Percentiles rank a stretch among this genome's conserved stretches.
Conservation (phyloP, 1,284 basidiomycete genomes). For the Cryptococcus maquisensis region DNA sequence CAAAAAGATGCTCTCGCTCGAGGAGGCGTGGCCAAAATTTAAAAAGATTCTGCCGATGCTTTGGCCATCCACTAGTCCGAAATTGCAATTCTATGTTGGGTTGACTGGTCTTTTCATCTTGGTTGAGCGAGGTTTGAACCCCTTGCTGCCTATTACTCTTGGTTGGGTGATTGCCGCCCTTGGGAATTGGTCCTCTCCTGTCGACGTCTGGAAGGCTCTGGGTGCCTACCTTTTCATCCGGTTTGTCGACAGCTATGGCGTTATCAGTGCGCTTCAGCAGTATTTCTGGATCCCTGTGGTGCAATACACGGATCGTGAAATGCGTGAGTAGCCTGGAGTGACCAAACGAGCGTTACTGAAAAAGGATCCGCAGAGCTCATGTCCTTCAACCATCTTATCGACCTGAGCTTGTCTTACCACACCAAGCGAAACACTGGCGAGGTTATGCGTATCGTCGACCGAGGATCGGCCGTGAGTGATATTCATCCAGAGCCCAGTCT, state of each 20-base stretch:
- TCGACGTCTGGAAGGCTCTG: slow-evolving; percentile 32
- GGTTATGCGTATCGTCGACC: slow-evolving; percentile 88
- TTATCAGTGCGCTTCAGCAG: slow-evolving; percentile 85
- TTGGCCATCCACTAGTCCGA: slow-evolving; percentile 40
- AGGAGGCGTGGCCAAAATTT: slow-evolving; percentile 30
- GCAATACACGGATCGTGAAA: slow-evolving; percentile 86
- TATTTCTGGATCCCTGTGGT: slow-evolving; percentile 96
- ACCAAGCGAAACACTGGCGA: slow-evolving; percentile 94
- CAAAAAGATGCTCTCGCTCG: slow-evolving; percentile 26
- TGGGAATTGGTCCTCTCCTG: slow-evolving; percentile 10
- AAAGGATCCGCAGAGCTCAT: slow-evolving; percentile 54
- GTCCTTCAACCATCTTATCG: slow-evolving; percentile 87
- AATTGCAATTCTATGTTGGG: slow-evolving; percentile 33
- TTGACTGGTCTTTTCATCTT: slow-evolving; percentile 28
- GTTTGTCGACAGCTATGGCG: slow-evolving; percentile 30
- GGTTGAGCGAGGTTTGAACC: slow-evolving; percentile 29
- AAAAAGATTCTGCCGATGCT: slow-evolving; percentile 35
- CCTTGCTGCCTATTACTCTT: slow-evolving; percentile 29
- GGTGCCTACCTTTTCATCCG: slow-evolving; percentile 30
- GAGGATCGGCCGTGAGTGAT: slow-evolving; percentile 70
- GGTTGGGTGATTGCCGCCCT: slow-evolving; percentile 35
- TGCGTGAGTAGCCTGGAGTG: slow-evolving; percentile 53
- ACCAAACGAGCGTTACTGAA: too few relatives aligned
- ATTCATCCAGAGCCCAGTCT: too few relatives aligned
- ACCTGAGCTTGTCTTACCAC: slow-evolving; percentile 88